Percentiles rank a stretch among this genome's conserved stretches.
Evolutionary conservation across 2,329 filamentous ascomycete genomes (phyloP).

Genomic region (Botrytis deweyae): DNA sequence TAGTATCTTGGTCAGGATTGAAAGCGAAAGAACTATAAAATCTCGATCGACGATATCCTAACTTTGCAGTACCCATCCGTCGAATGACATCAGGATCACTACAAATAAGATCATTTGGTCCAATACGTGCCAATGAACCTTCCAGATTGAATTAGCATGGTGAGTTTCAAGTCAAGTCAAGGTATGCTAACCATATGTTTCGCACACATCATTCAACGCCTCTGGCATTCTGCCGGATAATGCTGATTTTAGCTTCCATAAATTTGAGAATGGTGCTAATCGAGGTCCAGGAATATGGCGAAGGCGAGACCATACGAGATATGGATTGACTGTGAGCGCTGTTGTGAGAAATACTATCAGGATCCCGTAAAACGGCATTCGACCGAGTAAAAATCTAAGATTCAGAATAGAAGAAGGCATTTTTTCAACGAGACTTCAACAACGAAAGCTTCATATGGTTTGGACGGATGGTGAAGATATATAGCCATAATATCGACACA

Average conservation of each 20-base stretch:
- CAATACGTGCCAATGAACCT: constrained; percentile 28
- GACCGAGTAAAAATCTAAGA: neutral
- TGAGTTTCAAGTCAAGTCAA: neutral
- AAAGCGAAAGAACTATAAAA: constrained; percentile 49
- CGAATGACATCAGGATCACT: constrained; percentile 28
- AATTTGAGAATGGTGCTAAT: neutral
- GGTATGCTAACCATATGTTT: neutral
- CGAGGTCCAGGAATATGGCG: neutral
- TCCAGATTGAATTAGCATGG: neutral
- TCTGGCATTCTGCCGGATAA: neutral
- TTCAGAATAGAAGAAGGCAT: neutral
- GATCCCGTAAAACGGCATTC: neutral
- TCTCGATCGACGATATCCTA: constrained; percentile 29
- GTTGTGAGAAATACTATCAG: neutral
- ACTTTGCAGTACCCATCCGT: constrained; percentile 30
- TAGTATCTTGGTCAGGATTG: constrained; percentile 53
- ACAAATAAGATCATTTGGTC: constrained; percentile 29
- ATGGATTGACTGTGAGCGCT: neutral
- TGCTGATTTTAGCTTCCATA: neutral
- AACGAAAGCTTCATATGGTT: rapidly evolving
- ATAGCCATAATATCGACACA: neutral
- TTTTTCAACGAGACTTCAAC: neutral
- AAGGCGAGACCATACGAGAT: constrained; percentile 9
- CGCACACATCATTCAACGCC: neutral
- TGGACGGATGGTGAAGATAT: neutral